Evolutionary conservation across 164 flowering plant genomes (phyloP).

Genomic region (Brasenia schreberi): DNA sequence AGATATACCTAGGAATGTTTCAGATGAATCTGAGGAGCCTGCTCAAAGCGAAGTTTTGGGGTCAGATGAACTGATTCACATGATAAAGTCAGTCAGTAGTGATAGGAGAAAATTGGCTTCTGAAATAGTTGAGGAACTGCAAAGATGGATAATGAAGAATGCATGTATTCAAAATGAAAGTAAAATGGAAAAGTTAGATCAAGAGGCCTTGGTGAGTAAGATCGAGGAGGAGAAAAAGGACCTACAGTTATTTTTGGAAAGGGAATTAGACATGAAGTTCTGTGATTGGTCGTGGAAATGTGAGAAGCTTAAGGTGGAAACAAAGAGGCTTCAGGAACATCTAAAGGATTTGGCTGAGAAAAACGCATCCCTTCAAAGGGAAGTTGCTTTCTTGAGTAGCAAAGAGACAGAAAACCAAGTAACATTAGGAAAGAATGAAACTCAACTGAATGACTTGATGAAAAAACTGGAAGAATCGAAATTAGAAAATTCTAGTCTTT

Average conservation of each 20-base stretch:
- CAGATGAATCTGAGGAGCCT: constrained; percentile 42
- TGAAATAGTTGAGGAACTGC: constrained; percentile 49
- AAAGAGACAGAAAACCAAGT: constrained; percentile 41
- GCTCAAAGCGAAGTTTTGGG: background rate
- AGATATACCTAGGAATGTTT: constrained; percentile 38
- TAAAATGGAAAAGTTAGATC: constrained; percentile 28
- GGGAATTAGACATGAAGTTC: constrained; percentile 81
- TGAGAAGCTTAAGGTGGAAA: constrained; percentile 67
- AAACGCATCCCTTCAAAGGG: constrained; percentile 83
- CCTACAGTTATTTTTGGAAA: constrained; percentile 54
- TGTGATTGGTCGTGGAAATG: constrained; percentile 75
- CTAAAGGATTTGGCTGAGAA: constrained; percentile 88
- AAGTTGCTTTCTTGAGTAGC: constrained; percentile 48
- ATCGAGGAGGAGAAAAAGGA: constrained; percentile 78
- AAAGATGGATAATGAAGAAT: constrained; percentile 45
- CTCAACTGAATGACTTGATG: constrained; percentile 37
- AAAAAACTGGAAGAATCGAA: constrained; percentile 25
- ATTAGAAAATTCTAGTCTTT: constrained; percentile 34
- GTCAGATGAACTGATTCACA: constrained; percentile 30
- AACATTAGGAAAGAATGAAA: constrained; percentile 25
- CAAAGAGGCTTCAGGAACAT: constrained; percentile 84
- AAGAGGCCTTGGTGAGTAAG: constrained; percentile 30
- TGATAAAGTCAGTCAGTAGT: constrained; percentile 32
- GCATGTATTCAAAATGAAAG: constrained; percentile 38
- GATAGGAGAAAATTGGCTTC: constrained; percentile 52